Evolutionary conservation across 2,329 filamentous ascomycete species (phyloP).

Genomic region (Venturia nashicola): DNA sequence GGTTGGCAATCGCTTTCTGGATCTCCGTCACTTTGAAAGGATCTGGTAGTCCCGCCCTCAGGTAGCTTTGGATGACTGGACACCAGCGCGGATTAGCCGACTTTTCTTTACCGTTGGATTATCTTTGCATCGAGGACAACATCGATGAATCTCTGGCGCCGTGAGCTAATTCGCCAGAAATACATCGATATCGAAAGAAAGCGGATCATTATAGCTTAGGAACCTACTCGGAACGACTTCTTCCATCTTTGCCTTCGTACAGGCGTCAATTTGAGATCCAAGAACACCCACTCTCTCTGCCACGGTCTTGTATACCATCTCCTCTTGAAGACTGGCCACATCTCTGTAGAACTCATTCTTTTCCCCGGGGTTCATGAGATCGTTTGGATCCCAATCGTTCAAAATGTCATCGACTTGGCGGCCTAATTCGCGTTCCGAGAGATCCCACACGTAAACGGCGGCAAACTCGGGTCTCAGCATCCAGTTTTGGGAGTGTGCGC

Average conservation of each 20-base stretch:
- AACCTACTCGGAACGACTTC: not conserved
- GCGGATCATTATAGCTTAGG: no score
- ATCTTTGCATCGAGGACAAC: no score
- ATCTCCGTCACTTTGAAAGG: not conserved
- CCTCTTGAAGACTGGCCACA: not conserved
- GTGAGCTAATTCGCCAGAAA: no score
- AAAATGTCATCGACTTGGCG: not conserved
- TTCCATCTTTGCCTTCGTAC: not conserved
- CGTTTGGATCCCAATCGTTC: not conserved
- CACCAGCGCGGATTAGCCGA: no score
- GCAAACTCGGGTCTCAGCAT: not conserved
- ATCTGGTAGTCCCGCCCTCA: not conserved
- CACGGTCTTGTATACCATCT: conserved; percentile 1
- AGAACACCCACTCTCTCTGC: not conserved
- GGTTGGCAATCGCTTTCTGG: not conserved
- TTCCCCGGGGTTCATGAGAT: not conserved
- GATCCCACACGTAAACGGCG: not conserved
- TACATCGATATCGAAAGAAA: no score
- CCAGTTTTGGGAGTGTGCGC: not conserved
- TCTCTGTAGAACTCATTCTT: not conserved
- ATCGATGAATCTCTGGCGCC: no score
- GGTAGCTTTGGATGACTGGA: not conserved
- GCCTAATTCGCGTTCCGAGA: not conserved
- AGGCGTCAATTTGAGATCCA: not conserved
- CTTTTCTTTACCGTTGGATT: no score